Base-by-base conservation (phyloP, 2,329 filamentous ascomycete genomes). In the Microdochium trichocladiopsis region DNA sequence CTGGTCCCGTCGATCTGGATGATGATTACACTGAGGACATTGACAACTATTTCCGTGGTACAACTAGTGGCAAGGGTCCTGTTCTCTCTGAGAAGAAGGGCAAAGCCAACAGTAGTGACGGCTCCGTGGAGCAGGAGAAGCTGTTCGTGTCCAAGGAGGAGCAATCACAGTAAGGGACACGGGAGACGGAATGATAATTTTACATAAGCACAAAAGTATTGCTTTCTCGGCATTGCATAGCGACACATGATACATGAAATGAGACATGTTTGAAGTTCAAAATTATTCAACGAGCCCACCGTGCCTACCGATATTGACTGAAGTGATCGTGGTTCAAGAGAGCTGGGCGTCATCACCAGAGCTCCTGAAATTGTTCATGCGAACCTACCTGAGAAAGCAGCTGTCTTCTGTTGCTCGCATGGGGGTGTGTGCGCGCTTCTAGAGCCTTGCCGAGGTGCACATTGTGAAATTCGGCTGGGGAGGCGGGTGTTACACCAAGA, bases 21-120 rank as follows among this genome's bases (percentile, higher is more conserved):
- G 74, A 77, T 50, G 72, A 75, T 28, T 78, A 79, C 56, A 79
- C 75, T 6, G 68, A 72, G 18, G 74, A 79, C 60, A 80, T 81
- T 33, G 74, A 79, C 60, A 68, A 72, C 41, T 83, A 80, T 65
- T 83, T 83, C 66, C 69, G 54, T 43, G 64, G 64, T 12, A 4
- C 41, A 8, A 45, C 41, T 18, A 45, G 41, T 12, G 41, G 41
- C 41, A 45, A 45, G 21, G 41, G 41, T 23, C 41, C 41, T 45
- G 41, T 4, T 18, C 16, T 45, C 12, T 45, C 41, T 8, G 41
- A 45, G 21, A 45, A 45, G 41, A 45, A 45, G 41, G 41, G 6
- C 41, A 45, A 45, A 18, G 41, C 41, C 18, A 22, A 45, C 6
- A 45, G 41, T 18, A 45, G 41, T 18, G 18, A 45, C 18, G 41